Conservation (phyloP, 2,329 filamentous ascomycete genomes). For the Penicillium aurantiogriseum region DNA sequence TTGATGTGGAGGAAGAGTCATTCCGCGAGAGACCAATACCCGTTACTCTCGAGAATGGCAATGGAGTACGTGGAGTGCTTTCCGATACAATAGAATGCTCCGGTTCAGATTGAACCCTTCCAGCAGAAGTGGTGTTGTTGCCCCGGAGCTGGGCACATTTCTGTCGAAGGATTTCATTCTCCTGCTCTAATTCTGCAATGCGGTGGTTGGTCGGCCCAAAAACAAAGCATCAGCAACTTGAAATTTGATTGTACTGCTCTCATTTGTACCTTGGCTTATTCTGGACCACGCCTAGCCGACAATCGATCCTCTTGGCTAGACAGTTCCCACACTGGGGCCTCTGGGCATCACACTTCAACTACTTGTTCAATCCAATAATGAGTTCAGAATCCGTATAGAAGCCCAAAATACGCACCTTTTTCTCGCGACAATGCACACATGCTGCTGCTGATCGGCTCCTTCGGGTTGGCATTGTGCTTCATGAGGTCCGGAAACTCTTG, state of each 20-base stretch:
- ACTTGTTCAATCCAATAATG: not conserved
- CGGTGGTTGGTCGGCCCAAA: conserved; percentile 30
- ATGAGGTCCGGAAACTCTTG: conserved; percentile 4
- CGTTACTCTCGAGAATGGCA: not conserved
- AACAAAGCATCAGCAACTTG: not conserved
- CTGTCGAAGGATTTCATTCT: conserved; percentile 26
- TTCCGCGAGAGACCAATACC: conserved; percentile 10
- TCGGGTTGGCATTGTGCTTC: conserved; percentile 19
- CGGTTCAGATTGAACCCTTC: conserved; percentile 1
- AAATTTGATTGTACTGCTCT: not conserved
- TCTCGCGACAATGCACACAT: conserved; percentile 40
- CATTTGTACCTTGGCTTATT: conserved; percentile 25
- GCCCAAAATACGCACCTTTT: conserved; percentile 27
- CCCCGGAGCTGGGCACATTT: conserved; percentile 9
- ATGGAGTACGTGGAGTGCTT: conserved; percentile 3
- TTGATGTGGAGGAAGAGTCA: conserved; percentile 7
- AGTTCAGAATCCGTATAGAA: not conserved
- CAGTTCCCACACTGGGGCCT: conserved; percentile 50
- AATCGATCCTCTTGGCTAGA: conserved; percentile 46
- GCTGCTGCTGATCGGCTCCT: conserved; percentile 29
- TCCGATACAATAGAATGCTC: conserved; percentile 7
- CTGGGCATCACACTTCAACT: conserved; percentile 54
- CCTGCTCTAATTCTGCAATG: conserved; percentile 24
- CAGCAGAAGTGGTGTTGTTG: not conserved
- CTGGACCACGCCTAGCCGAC: conserved; percentile 42